Evolutionary conservation across 2,329 filamentous ascomycete genomes (phyloP), one percentile per base, ranked within the genome.

Genomic region (Sphaerostilbella broomeana): DNA sequence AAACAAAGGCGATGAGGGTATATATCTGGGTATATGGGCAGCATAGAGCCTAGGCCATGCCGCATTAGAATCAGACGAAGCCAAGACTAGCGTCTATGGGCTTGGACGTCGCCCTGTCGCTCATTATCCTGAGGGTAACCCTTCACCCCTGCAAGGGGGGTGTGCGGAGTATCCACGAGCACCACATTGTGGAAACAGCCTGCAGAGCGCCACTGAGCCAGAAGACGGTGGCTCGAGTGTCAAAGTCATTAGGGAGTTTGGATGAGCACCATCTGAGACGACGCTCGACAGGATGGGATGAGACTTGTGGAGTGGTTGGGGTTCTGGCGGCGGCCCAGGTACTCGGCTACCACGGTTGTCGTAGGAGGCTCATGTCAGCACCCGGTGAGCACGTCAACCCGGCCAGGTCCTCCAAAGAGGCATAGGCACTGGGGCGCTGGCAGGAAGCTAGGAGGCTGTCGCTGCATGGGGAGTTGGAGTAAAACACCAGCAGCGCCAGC

Each of bases 201-300:
- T 32, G 25, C 29, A 35, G 40, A 29, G 38, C 29, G 27, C 24
- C 16, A 29, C 42, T 35, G 31, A 40, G 26, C 34, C 25, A 41
- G 33, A 30, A 38, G 37, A 40, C 28, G 30, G 33, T 42, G 30
- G 26, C 34, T 29, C 36, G 28, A 38, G 40, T 44, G 42, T 45
- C 44, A 43, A 42, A 41, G 41, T 36, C 34, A 40, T 41, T 30
- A 33, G 35, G 29, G 35, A 36, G 36, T 42, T 45, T 34, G 47
- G 41, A 42, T 38, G 36, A 43, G 46, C 44, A 33, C 19, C 35
- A 20, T 40, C 48, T 50, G 47, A 50, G 46, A 51, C 47, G n/a
- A n/a, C n/a, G n/a, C n/a, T n/a, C n/a, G n/a, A n/a, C n/a, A n/a
- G n/a, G n/a, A n/a, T n/a, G n/a, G n/a, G n/a, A n/a, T n/a, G n/a